These are phyloP conservation scores for Annulohypoxylon moriforme DNA, from an alignment of 495 filamentous ascomycete species.

Conservation along the genomic window DNA sequence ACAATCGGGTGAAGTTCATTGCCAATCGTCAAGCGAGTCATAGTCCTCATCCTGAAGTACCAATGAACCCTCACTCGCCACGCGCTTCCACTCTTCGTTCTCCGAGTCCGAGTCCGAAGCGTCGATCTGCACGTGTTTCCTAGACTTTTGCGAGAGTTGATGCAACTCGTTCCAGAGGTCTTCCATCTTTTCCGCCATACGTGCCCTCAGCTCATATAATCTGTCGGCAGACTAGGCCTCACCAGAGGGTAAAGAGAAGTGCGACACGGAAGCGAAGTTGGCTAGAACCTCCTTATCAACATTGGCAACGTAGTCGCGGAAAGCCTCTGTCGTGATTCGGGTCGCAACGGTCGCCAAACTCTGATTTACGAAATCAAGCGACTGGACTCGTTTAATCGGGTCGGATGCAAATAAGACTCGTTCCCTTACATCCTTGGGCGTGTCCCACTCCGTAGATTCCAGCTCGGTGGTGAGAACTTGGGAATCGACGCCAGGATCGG, in stretches of 20 bases:
- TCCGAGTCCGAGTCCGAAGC: too few relatives aligned
- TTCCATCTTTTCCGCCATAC: not conserved
- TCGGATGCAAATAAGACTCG: conserved; percentile 69
- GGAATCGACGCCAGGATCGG: conserved; percentile 45
- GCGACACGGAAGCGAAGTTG: conserved; percentile 63
- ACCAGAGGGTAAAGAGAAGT: not conserved
- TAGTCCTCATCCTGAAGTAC: not conserved
- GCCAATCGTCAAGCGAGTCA: not conserved
- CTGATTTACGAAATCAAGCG: conserved; percentile 75
- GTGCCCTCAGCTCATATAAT: not conserved
- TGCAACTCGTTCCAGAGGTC: not conserved
- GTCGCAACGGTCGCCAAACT: conserved; percentile 73
- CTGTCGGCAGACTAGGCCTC: conserved; percentile 13
- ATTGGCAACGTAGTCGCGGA: conserved; percentile 85
- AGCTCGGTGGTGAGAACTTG: conserved; percentile 76
- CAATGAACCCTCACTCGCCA: not conserved
- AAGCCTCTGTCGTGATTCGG: conserved; percentile 73
- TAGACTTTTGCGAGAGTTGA: not conserved
- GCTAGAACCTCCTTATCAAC: conserved; percentile 83
- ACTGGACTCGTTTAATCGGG: conserved; percentile 75
- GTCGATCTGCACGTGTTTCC: not conserved
- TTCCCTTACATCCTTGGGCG: conserved; percentile 66
- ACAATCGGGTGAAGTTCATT: not conserved
- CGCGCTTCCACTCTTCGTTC: too few relatives aligned
- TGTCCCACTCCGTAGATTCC: conserved; percentile 74